Base-by-base conservation (phyloP, 1,284 basidiomycete genomes). In the Cystobasidium slooffiae region DNA sequence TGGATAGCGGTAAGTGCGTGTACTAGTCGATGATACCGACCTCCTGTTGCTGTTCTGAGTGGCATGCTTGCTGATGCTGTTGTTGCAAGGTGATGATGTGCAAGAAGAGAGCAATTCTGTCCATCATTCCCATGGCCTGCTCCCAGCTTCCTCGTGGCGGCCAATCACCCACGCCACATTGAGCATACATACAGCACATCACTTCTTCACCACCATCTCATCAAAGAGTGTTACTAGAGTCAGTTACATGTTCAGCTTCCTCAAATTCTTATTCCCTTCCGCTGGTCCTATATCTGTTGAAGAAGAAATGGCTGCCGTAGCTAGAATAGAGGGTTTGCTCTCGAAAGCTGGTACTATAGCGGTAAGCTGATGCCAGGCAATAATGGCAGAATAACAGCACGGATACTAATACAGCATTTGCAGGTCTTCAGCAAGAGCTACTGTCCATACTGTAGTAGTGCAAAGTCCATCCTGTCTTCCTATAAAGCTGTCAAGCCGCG, bases 261-360 rank as follows among this genome's bases (percentile, higher is more conserved):
- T 73, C 63, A 62, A 62, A n/a, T 56, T 39, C 16, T 24, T 65
- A 14, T 53, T 73, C 62, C 62, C 52, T 56, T 58, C 70, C 43
- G 16, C 10, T 37, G 63, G 24, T 31, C 63, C 49, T 10, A 37
- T 66, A 6, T 56, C 62, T 1, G 52, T 43, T 37, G 70, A 73
- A 59, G 61, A 73, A 46, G 24, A 41, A 37, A 61, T 56, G 43
- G 58, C 44, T 43, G 70, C 70, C 2, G 52, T 52, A 22, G 44
- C 39, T 1, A 39, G 51, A 12, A 59, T 73, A 44, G 70, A 73
- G 31, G 41, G 39, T 16, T 14, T 73, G 31, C 37, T 73, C 16
- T 47, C 59, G 6, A 73, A 73, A 51, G 70, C 70, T 47, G 70
- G 70, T 4, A 73, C 70, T 31, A 59, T 73, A 49, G 70, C 70